Base-by-base conservation (phyloP, 148 eudicot genomes). In the Rhododendron simsii region DNA sequence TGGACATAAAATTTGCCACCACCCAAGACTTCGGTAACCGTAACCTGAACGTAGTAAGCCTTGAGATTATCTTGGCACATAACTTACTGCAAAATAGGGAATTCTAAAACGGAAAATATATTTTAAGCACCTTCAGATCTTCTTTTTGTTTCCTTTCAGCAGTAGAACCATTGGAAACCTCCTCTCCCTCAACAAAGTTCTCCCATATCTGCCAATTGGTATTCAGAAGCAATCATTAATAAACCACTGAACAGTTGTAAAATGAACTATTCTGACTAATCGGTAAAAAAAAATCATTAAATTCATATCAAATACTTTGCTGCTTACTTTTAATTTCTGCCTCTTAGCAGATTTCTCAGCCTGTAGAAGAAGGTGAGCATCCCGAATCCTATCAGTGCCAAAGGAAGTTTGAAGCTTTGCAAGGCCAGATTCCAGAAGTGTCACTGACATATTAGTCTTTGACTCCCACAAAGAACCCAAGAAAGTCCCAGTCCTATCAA, bases 1-100 rank as follows among this genome's bases (percentile, higher is more conserved):
- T 96, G 98, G 83, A 95, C 94, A 88, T 96, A 96, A 84, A 96
- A 96, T 87, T 93, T 94, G 71, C 99, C 98, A 30, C 98, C 98
- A 41, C 91, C 92, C 65, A 96, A 84, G 82, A 95, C 94, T 89
- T 96, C 98, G 8, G 98, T 96, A 55, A 96, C 98, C 67, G 82
- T 90, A 14, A 91, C 98, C 99, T 96, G 89, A 30, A 44, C 78
- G 77, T n/a, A 80, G 47, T 82, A 55, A 79, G 44, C 28, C 21
- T 71, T 45, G 16, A 47, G 55, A 78, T 2, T 39, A 90, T 80
- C 14, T 76, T 61, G n/a, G n/a, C 33, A 30, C 51, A 78, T 37
- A 65, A 78, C 23, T 73, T 5, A 7, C 21, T 8, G 78, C 8
- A 23, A 47, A 47, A 30, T 28, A 23, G 33, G 16, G 21, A 12